Evolutionary conservation across 306 rosid species (phyloP).

Genomic region (Dryas drummondii): DNA sequence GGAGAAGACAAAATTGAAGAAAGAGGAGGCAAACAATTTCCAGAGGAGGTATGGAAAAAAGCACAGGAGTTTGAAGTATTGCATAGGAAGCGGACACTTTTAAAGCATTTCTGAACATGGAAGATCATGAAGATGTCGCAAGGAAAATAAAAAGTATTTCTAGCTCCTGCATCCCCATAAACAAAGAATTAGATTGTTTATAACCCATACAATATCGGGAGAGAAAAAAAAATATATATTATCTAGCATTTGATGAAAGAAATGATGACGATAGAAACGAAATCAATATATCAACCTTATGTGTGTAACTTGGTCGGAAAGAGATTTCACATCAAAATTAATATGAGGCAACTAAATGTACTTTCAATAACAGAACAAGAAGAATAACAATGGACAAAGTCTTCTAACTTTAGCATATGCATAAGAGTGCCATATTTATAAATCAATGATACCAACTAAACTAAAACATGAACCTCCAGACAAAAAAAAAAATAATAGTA

Average conservation of each 20-base stretch:
- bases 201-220: not conserved
- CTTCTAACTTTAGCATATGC: too few species aligned
- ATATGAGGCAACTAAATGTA: too few species aligned
- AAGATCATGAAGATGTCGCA: constrained; percentile 5
- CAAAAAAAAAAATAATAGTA: too few species aligned
- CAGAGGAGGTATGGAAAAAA: constrained; percentile 24
- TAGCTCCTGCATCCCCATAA: not conserved
- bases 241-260: not conserved
- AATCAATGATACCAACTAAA: too few species aligned
- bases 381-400: too few species aligned
- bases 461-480: too few species aligned
- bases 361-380: too few species aligned
- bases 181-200: not conserved
- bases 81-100: not conserved
- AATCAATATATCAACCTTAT: not conserved
- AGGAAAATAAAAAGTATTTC: not conserved
- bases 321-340: too few species aligned
- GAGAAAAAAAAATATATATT: not conserved
- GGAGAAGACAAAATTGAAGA: constrained; percentile 27
- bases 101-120: not conserved
- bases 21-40: constrained; percentile 11
- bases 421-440: too few species aligned
- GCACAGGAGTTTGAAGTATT: constrained; percentile 25
- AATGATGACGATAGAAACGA: not conserved
- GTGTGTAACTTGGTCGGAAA: too few species aligned